Evolutionary conservation across 2,329 filamentous ascomycete genomes (phyloP).

Genomic region (Fusarium sp.): DNA sequence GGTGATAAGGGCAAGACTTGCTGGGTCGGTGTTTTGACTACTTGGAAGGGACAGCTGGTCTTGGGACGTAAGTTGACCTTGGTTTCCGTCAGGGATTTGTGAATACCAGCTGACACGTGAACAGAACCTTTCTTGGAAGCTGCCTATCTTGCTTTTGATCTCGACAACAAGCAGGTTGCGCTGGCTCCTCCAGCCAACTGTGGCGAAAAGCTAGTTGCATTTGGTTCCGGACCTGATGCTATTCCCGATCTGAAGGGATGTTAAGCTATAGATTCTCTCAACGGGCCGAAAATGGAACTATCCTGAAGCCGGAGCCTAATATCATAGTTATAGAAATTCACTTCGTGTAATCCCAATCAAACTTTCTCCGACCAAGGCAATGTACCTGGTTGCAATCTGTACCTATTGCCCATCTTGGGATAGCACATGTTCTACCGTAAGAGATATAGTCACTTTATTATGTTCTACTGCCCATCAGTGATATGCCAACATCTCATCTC

Average conservation of each 20-base stretch:
- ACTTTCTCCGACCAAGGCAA: too few relatives aligned
- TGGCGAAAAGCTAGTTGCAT: not conserved
- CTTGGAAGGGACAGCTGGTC: not conserved
- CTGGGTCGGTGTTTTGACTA: not conserved
- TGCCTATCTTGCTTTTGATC: not conserved
- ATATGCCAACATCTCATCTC: too few relatives aligned
- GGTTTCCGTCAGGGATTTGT: fast-evolving
- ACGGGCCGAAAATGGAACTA: too few relatives aligned
- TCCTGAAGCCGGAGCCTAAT: too few relatives aligned
- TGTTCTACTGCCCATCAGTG: too few relatives aligned
- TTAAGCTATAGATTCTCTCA: too few relatives aligned
- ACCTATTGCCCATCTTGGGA: too few relatives aligned
- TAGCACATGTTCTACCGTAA: too few relatives aligned
- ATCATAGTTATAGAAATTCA: too few relatives aligned
- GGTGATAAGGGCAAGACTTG: not conserved
- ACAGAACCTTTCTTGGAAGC: not conserved
- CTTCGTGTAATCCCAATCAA: too few relatives aligned
- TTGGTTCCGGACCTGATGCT: not conserved
- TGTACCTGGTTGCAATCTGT: too few relatives aligned
- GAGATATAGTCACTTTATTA: too few relatives aligned
- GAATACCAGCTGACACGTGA: not conserved
- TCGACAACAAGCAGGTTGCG: not conserved
- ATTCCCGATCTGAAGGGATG: not conserved
- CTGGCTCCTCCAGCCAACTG: not conserved
- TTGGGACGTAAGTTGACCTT: not conserved